These are phyloP conservation scores for Aaosphaeria pasadenensis DNA, from an alignment of 2,329 filamentous ascomycete species.

Conservation along the genomic window DNA sequence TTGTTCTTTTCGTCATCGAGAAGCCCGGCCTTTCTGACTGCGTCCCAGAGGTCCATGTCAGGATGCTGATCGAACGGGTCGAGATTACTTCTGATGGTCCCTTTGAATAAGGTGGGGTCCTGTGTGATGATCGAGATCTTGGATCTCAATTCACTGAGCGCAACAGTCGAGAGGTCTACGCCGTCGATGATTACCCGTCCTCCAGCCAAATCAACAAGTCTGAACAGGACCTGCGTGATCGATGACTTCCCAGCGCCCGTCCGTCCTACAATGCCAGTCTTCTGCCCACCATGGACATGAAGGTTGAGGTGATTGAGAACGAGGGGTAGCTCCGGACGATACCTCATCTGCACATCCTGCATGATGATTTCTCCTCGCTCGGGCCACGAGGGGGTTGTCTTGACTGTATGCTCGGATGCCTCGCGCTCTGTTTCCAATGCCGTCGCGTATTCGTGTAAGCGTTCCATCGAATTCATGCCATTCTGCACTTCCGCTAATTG, in stretches of 20 bases:
- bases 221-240: slow-evolving; percentile 86
- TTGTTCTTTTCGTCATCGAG: background rate
- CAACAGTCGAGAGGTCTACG: slow-evolving; percentile 85
- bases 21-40: background rate
- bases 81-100: slow-evolving; percentile 88
- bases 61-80: slow-evolving; percentile 57
- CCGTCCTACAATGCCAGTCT: slow-evolving; percentile 94
- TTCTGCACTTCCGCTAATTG: slow-evolving; percentile 99
- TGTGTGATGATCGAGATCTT: slow-evolving; percentile 96
- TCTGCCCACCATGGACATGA: slow-evolving; percentile 92
- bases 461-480: slow-evolving; percentile 98
- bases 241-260: slow-evolving; percentile 97
- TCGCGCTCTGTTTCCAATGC: slow-evolving; percentile 84
- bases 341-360: slow-evolving; percentile 90
- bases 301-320: slow-evolving; percentile 91
- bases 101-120: slow-evolving; percentile 93
- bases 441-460: slow-evolving; percentile 89
- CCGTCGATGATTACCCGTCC: slow-evolving; percentile 87
- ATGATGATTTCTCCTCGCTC: slow-evolving; percentile 84
- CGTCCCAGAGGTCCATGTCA: background rate
- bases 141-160: slow-evolving; percentile 80
- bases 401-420: slow-evolving; percentile 83
- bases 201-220: slow-evolving; percentile 83
- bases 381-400: slow-evolving; percentile 89
- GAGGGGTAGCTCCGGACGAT: slow-evolving; percentile 83